A percentile compares a stretch with the other conserved stretches of the same genome.
Conservation (phyloP, 1,139 yeast species). For the Pichia sp. region DNA sequence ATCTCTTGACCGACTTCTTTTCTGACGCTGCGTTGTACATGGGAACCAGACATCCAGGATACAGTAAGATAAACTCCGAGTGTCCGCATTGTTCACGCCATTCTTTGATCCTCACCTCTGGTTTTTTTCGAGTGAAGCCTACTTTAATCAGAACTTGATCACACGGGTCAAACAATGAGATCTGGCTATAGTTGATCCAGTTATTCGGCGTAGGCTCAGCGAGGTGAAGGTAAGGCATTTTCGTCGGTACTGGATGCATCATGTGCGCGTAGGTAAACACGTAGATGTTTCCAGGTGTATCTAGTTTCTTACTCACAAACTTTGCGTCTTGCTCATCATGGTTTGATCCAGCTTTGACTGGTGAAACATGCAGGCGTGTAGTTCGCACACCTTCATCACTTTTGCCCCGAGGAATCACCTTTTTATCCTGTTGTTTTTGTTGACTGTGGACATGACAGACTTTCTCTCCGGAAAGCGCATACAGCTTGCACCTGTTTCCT, state of each 20-base stretch:
- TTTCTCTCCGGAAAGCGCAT: slow-evolving; percentile 9
- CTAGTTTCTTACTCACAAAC: not conserved
- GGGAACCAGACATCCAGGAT: slow-evolving; percentile 31
- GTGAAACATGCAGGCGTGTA: not conserved
- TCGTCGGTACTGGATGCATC: slow-evolving; percentile 31
- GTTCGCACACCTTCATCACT: no score
- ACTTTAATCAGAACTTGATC: slow-evolving; percentile 47
- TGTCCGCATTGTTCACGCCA: slow-evolving; percentile 57
- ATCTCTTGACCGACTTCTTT: slow-evolving; percentile 8
- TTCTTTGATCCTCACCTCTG: slow-evolving; percentile 42
- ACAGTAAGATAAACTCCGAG: slow-evolving; percentile 35
- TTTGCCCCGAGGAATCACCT: no score
- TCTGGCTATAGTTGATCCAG: slow-evolving; percentile 32
- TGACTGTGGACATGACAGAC: slow-evolving; percentile 16
- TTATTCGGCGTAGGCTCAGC: slow-evolving; percentile 22
- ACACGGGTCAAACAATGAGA: slow-evolving; percentile 38
- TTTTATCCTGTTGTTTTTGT: not conserved
- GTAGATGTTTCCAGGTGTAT: slow-evolving; percentile 44
- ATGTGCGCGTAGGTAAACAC: slow-evolving; percentile 48
- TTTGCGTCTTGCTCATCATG: not conserved
- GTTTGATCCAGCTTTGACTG: not conserved
- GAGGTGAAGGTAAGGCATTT: slow-evolving; percentile 32
- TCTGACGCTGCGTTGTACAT: slow-evolving; percentile 17
- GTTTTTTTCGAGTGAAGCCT: slow-evolving; percentile 52
- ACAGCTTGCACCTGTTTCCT: slow-evolving; percentile 12